phyloP scores from a whole-genome alignment of 2,329 filamentous ascomycete genomes.

The Fusarium sp. region DNA sequence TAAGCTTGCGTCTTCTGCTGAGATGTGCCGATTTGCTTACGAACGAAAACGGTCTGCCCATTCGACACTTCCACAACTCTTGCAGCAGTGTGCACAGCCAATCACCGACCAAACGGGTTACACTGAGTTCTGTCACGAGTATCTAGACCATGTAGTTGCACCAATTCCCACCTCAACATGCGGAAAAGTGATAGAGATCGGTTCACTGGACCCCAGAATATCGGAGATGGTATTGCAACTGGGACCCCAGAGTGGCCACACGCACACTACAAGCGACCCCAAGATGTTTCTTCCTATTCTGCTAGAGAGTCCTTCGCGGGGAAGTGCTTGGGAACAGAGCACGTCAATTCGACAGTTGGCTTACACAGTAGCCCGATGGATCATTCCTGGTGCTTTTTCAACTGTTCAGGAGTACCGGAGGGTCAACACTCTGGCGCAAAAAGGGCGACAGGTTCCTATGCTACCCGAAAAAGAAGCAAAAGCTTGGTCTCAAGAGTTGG shows the following conservation, averaged over 20 bases:
- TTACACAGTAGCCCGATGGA: conserved; percentile 59
- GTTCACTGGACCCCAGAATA: conserved; percentile 50
- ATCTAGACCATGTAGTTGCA: conserved; percentile 39
- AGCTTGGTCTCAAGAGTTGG: conserved; percentile 29
- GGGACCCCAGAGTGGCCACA: background rate
- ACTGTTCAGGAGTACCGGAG: conserved; percentile 51
- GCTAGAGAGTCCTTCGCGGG: conserved; percentile 63
- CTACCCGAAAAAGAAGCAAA: conserved; percentile 14
- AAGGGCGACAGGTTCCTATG: conserved; percentile 41
- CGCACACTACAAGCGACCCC: conserved; percentile 29
- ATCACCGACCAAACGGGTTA: conserved; percentile 39
- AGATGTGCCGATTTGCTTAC: conserved; percentile 50
- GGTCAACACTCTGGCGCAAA: conserved; percentile 45
- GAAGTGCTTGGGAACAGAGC: conserved; percentile 67
- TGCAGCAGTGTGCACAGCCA: conserved; percentile 40
- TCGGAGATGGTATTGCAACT: conserved; percentile 52
- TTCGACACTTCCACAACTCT: conserved; percentile 44
- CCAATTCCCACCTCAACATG: conserved; percentile 23
- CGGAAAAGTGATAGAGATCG: conserved; percentile 25
- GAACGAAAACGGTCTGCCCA: conserved; percentile 45
- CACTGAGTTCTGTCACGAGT: conserved; percentile 47
- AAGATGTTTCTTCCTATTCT: conserved; percentile 73
- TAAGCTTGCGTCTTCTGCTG: conserved; percentile 47
- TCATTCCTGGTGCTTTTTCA: conserved; percentile 19
- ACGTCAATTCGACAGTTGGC: conserved; percentile 60